These are phyloP conservation scores for Bipolaris cookei DNA, from an alignment of 2,329 filamentous ascomycete genomes.

Conservation along the genomic window DNA sequence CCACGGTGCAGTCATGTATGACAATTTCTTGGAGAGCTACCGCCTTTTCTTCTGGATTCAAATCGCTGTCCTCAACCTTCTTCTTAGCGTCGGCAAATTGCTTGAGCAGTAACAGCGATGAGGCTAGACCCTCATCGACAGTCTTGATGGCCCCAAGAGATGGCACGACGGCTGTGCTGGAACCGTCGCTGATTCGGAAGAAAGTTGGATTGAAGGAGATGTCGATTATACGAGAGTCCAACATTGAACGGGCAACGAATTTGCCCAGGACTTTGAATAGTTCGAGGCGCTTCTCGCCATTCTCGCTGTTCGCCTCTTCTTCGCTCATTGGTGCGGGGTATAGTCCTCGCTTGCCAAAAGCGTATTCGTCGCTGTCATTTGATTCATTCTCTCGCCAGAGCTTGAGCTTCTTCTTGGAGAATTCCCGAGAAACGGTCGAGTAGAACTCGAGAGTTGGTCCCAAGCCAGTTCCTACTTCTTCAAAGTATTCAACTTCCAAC, in stretches of 20 bases:
- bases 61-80: constrained; percentile 72
- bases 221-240: constrained; percentile 97
- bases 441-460: constrained; percentile 98
- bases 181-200: constrained; percentile 84
- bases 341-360: constrained; percentile 81
- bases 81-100: constrained; percentile 85
- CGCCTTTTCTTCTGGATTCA: constrained; percentile 73
- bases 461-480: constrained; percentile 94
- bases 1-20: constrained; percentile 77
- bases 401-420: constrained; percentile 95
- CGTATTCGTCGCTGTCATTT: constrained; percentile 75
- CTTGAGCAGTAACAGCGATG: constrained; percentile 84
- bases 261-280: constrained; percentile 94
- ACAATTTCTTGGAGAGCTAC: constrained; percentile 71
- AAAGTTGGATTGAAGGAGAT: constrained; percentile 97
- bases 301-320: constrained; percentile 73
- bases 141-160: constrained; percentile 88
- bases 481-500: constrained; percentile 97
- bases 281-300: constrained; percentile 85
- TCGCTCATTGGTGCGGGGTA: constrained; percentile 91
- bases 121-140: constrained; percentile 84
- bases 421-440: constrained; percentile 95
- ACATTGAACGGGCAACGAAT: constrained; percentile 97
- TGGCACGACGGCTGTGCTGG: constrained; percentile 70
- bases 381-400: constrained; percentile 93